phyloP scores from a whole-genome alignment of 345 rosid species.

The Stellera chamaejasme region DNA sequence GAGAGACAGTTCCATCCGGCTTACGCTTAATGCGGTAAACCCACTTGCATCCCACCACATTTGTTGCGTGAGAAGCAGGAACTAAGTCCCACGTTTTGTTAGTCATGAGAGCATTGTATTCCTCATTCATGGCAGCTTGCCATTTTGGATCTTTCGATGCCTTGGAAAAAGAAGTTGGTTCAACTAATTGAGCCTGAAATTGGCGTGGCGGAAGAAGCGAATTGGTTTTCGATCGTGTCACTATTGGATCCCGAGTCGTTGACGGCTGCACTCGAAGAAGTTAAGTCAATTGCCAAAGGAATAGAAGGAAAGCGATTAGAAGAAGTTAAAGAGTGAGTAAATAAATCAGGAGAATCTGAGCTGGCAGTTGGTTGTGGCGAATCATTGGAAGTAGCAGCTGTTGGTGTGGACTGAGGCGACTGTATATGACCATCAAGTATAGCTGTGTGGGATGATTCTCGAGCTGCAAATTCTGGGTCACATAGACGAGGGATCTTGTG shows the following conservation, averaged over 20 bases:
- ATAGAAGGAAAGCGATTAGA: no score
- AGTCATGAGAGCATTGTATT: not conserved
- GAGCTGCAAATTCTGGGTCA: no score
- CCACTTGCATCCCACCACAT: conserved; percentile 1
- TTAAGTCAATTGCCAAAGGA: no score
- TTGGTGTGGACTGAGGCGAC: no score
- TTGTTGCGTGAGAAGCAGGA: not conserved
- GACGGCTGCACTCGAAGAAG: no score
- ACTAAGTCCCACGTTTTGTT: not conserved
- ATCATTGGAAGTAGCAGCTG: no score
- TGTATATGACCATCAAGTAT: no score
- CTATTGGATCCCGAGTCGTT: not conserved
- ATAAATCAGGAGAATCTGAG: no score
- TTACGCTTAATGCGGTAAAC: not conserved
- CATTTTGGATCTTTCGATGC: not conserved
- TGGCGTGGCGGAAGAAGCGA: not conserved
- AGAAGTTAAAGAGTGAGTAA: no score
- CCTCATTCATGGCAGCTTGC: not conserved
- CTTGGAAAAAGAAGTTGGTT: not conserved
- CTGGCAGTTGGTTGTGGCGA: no score
- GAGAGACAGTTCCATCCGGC: not conserved
- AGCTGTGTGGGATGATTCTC: no score
- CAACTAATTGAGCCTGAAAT: not conserved
- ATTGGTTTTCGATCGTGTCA: not conserved
- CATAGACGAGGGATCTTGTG: no score